A percentile compares a stretch with the other conserved stretches of the same genome.
These are phyloP conservation scores for Ceratocystis cacaofunesta DNA, from an alignment of 2,329 filamentous ascomycete genomes.

Conservation along the genomic window DNA sequence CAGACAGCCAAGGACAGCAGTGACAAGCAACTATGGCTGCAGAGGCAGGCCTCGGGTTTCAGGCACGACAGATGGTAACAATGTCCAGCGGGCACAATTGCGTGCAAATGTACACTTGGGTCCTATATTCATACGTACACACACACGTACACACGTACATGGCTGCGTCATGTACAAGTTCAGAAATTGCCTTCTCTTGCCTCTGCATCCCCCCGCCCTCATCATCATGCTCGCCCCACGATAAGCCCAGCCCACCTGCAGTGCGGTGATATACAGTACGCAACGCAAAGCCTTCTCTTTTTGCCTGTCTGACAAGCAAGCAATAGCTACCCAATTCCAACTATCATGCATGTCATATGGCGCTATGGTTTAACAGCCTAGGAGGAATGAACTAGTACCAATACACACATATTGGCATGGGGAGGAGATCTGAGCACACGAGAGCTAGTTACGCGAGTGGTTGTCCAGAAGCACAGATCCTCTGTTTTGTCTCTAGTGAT, in stretches of 20 bases:
- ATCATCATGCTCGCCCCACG: neutral
- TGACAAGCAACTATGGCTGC: neutral
- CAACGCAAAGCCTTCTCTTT: neutral
- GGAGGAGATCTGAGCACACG: constrained; percentile 1
- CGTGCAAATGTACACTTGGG: neutral
- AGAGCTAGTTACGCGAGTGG: neutral
- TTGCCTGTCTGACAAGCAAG: neutral
- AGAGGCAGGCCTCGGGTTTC: too few relatives aligned
- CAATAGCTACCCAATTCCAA: neutral
- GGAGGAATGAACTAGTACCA: neutral
- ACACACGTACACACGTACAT: neutral
- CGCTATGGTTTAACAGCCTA: neutral
- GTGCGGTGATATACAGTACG: neutral
- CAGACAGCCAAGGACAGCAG: neutral
- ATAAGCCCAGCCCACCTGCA: neutral
- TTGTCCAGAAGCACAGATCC: neutral
- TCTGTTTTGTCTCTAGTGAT: neutral
- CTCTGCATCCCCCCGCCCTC: neutral
- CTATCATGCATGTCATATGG: neutral
- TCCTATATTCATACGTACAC: neutral
- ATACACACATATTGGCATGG: neutral
- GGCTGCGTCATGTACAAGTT: neutral
- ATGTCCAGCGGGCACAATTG: neutral
- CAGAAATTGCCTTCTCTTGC: neutral
- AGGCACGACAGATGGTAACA: too few relatives aligned